These are phyloP conservation scores for Hemisphaericaspora nanyangensis DNA, from an alignment of 805 yeast species.

Conservation along the genomic window DNA sequence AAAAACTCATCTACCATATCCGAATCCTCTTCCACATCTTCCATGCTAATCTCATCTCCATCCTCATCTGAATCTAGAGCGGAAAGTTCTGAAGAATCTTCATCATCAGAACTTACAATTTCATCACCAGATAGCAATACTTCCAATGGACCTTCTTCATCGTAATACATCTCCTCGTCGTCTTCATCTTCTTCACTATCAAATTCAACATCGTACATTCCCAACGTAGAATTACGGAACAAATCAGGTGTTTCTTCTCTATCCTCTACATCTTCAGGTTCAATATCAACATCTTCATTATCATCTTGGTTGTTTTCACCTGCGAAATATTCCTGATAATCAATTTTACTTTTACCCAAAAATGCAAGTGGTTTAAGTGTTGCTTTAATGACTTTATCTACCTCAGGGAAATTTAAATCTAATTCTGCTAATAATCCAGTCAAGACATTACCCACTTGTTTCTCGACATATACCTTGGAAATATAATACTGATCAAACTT, in stretches of 20 bases:
- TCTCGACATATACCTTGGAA: slow-evolving; percentile 65
- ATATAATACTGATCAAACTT: slow-evolving; percentile 61
- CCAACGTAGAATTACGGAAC: slow-evolving; percentile 83
- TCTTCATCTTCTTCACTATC: slow-evolving; percentile 62
- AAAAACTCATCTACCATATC: slow-evolving; percentile 7
- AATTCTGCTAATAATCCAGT: slow-evolving; percentile 58
- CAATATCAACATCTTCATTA: slow-evolving; percentile 32
- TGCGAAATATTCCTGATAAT: slow-evolving; percentile 56
- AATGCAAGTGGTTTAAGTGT: slow-evolving; percentile 57
- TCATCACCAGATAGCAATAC: slow-evolving; percentile 20
- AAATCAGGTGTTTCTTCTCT: slow-evolving; percentile 78
- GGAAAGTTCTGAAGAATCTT: slow-evolving; percentile 9
- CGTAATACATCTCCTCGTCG: slow-evolving; percentile 32
- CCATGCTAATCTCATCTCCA: slow-evolving; percentile 40
- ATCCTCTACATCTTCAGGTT: slow-evolving; percentile 49
- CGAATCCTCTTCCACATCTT: slow-evolving; percentile 8
- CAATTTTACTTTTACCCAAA: slow-evolving; percentile 53
- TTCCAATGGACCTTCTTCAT: slow-evolving; percentile 31
- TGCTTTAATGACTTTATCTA: slow-evolving; percentile 55
- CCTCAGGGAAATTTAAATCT: slow-evolving; percentile 71
- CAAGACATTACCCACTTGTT: slow-evolving; percentile 54
- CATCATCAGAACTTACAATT: slow-evolving; percentile 19
- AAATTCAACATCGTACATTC: slow-evolving; percentile 86
- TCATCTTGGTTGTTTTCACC: slow-evolving; percentile 43
- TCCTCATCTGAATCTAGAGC: slow-evolving; percentile 27